Conservation (phyloP, 2,329 filamentous ascomycete species). For the Fusarium temperatum region DNA sequence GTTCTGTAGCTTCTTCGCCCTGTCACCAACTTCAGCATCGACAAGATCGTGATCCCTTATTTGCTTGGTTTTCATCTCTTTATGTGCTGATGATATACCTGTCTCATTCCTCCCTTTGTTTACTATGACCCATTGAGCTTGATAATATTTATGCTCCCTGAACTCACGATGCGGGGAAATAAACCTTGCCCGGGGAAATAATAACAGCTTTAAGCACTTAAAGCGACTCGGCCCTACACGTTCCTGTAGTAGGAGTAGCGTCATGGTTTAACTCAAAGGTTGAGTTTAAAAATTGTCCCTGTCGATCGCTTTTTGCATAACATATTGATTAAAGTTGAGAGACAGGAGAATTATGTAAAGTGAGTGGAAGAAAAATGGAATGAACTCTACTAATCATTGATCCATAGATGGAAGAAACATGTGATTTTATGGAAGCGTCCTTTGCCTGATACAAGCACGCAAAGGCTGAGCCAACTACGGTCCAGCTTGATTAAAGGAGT, state of each 20-base stretch:
- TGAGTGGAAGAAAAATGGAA: not conserved
- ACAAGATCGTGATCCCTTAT: not conserved
- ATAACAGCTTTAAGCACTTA: not conserved
- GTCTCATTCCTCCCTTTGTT: not conserved
- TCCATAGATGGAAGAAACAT: not conserved
- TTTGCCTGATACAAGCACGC: not conserved
- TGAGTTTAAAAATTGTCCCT: constrained; percentile 18
- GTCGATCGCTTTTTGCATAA: not conserved
- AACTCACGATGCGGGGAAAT: not conserved
- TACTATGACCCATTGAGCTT: not conserved
- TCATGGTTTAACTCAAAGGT: constrained; percentile 28
- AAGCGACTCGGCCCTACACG: not conserved
- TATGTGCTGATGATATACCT: not conserved
- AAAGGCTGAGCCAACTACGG: not conserved
- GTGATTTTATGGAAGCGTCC: not conserved
- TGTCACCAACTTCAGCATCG: not conserved
- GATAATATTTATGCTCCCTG: not conserved
- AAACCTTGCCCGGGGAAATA: not conserved
- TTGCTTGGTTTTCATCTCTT: not conserved
- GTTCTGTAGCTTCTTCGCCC: not conserved
- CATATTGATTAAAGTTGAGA: not conserved
- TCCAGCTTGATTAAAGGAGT: not conserved
- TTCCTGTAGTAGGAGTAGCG: constrained; percentile 31
- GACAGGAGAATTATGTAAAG: not conserved
- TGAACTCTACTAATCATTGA: not conserved